phyloP scores from a whole-genome alignment of 306 rosid genomes.

The Medicago lupulina region DNA sequence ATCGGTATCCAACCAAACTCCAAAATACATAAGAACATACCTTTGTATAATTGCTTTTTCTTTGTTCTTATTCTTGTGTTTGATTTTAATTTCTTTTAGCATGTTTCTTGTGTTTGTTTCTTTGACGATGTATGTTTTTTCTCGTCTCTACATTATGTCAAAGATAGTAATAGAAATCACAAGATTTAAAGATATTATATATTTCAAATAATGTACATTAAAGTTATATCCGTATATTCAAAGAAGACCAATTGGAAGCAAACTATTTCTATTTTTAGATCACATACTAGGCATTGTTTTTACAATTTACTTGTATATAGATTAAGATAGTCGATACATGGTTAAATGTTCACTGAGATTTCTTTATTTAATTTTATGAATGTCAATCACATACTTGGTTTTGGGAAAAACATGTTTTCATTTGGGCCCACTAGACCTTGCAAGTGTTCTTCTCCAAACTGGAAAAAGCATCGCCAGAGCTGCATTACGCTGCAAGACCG shows the following conservation, averaged over 20 bases:
- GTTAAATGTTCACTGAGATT: too few species aligned
- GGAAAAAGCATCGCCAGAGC: conserved; percentile 90
- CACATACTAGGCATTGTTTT: neutral
- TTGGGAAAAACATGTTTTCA: conserved; percentile 94
- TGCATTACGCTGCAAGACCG: conserved; percentile 91
- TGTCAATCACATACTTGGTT: conserved; percentile 60
- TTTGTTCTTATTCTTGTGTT: too few species aligned
- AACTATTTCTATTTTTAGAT: neutral
- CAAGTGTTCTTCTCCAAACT: conserved; percentile 92
- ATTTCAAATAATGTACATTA: conserved; percentile 27
- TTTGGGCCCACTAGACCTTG: conserved; percentile 91
- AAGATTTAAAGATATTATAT: too few species aligned
- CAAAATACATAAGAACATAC: too few species aligned
- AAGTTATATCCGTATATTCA: neutral
- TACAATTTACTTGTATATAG: neutral
- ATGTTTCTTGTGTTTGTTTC: too few species aligned
- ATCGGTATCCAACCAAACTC: too few species aligned
- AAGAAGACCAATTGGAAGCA: neutral
- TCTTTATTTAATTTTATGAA: neutral
- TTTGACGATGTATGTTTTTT: too few species aligned
- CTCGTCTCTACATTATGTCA: too few species aligned
- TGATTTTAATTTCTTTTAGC: too few species aligned
- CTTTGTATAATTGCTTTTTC: too few species aligned
- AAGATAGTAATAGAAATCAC: neutral
- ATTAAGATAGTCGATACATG: neutral